Evolutionary conservation across 495 filamentous ascomycete species (phyloP).

Genomic region (Tirmania nivea): DNA sequence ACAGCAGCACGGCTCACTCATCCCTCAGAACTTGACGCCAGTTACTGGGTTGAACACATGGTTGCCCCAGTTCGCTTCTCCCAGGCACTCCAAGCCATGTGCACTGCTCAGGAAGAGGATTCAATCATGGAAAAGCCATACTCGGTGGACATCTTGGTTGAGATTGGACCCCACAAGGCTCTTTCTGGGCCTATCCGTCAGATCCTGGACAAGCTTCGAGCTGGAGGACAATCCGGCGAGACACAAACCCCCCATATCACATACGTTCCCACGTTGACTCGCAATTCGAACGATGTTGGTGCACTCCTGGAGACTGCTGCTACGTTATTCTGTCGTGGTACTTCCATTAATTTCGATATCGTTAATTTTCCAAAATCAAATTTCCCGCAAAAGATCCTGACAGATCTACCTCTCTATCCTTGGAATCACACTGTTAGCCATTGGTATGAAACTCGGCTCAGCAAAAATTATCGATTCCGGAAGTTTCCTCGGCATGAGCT

Average conservation of each 20-base stretch:
- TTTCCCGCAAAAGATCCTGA: constrained; percentile 12
- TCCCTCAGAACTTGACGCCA: not conserved
- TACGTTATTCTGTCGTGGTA: not conserved
- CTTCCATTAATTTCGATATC: not conserved
- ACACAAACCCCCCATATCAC: not conserved
- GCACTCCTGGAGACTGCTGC: not conserved
- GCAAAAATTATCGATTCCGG: constrained; percentile 28
- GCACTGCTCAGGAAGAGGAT: not conserved
- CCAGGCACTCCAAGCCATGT: constrained; percentile 17
- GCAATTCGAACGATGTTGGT: not conserved
- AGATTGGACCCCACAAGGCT: constrained; percentile 44
- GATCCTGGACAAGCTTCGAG: no score
- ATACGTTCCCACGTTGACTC: not conserved
- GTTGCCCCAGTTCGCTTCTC: constrained; percentile 26
- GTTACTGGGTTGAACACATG: constrained; percentile 30
- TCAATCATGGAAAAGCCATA: not conserved
- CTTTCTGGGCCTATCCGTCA: constrained; percentile 35
- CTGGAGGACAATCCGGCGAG: no score
- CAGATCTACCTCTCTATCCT: constrained; percentile 28
- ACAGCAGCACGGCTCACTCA: not conserved
- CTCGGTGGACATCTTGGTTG: constrained; percentile 25
- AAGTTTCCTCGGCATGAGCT: constrained; percentile 29
- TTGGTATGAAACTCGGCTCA: constrained; percentile 28
- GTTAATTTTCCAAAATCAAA: constrained; percentile 2
- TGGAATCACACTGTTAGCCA: constrained; percentile 23